Conservation (phyloP, 441 rosid genomes). For the Eutrema salsugineum region DNA sequence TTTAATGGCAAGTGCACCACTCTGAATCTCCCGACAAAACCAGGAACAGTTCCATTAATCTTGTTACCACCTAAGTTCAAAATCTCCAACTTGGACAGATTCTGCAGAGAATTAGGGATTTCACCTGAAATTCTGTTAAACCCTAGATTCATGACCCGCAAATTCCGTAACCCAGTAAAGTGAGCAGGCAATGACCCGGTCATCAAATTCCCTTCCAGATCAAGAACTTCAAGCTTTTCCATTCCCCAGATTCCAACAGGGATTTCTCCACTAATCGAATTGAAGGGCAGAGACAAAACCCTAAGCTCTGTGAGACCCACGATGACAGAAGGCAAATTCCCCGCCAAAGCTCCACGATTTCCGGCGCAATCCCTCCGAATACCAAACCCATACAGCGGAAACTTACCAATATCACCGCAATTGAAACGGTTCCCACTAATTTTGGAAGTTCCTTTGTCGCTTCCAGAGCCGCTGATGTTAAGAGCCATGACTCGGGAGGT, state of each 20-base stretch:
- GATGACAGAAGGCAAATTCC: constrained; percentile 44
- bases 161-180: constrained; percentile 41
- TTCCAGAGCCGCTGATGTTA: constrained; percentile 43
- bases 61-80: constrained; percentile 60
- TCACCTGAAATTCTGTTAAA: constrained; percentile 48
- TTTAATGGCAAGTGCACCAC: constrained; percentile 47
- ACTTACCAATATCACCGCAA: constrained; percentile 42
- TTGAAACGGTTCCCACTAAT: constrained; percentile 26
- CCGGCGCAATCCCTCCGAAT: constrained; percentile 37
- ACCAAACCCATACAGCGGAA: constrained; percentile 55
- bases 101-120: constrained; percentile 36
- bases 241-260: constrained; percentile 52
- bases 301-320: constrained; percentile 51
- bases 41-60: constrained; percentile 48
- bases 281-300: constrained; percentile 52
- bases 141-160: constrained; percentile 53
- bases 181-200: constrained; percentile 37
- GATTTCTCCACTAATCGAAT: constrained; percentile 46
- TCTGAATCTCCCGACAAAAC: constrained; percentile 44
- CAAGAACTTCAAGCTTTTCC: constrained; percentile 56
- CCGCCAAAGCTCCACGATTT: constrained; percentile 41
- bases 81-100: constrained; percentile 38
- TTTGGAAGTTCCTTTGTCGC: constrained; percentile 31
- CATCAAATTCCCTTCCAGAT: constrained; percentile 56
- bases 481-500: constrained; percentile 48